Evolutionary conservation across 192 early-diverging fungal species (phyloP), one percentile per base, ranked within the genome.

Genomic region (Powellomyces hirtus): DNA sequence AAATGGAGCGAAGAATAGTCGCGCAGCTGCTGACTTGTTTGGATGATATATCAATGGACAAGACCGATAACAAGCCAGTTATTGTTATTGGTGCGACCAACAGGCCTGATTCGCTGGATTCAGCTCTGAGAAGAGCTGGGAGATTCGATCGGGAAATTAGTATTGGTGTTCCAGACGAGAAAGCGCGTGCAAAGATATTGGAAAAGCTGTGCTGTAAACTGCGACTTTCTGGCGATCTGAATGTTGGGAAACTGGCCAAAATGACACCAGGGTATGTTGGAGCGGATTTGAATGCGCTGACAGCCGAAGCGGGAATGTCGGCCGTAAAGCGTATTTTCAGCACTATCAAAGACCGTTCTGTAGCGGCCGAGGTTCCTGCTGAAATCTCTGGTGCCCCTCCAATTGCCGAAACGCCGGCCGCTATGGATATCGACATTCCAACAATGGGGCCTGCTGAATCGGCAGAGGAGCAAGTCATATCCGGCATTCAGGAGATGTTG

Each of bases 231-330:
- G 95, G 94, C 22, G 88, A 91, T 45, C 89, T 98, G 78, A 91
- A 96, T 74, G 88, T 89, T 57, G 72, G 74, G 26, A 80, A 83
- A 51, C 80, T 99, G 33, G 95, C 97, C 22, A 94, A 91, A 63
- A 68, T 89, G 70, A 98, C 97, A 1, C 97, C 97, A 20, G 97
- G 97, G 10, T 99, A 94, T 80, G 97, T 99, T 3, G 97, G 97
- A 40, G 97, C 96, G 7, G 97, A 99, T 85, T 78, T 99, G 52
- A 92, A 90, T 44, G 95, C 95, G 0, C 73, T 99, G 61, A 92
- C 90, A 0, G 81, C 91, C 2, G 89, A 93, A 20, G 97, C 97
- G 0, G 96, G 95, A 38, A 87, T 92, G 77, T 87, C 93, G 62
- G 96, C 97, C 0, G 88, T 98, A 16, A 91, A 91, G 62, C 88